Conservation (phyloP, 768 basidiomycete species). For the Aureoboletus auriporus region DNA sequence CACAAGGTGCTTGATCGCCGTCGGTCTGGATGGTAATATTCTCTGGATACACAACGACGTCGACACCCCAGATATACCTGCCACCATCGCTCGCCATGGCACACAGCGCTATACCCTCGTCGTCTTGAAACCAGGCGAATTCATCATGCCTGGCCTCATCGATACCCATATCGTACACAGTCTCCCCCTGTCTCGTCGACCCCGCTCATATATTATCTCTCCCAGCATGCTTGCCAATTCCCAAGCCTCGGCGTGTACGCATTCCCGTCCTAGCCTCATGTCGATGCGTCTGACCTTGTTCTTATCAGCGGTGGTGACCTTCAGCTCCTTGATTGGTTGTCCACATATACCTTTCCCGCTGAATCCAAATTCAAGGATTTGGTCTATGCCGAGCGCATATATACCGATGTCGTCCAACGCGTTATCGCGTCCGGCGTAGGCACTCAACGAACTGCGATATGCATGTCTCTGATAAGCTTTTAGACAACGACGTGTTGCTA, state of each 20-base stretch:
- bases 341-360: slow-evolving; percentile 81
- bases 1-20: slow-evolving; percentile 52
- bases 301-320: slow-evolving; percentile 69
- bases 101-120: slow-evolving; percentile 30
- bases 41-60: slow-evolving; percentile 71
- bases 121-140: slow-evolving; percentile 49
- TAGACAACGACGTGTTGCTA: slow-evolving; percentile 93
- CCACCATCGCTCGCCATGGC: slow-evolving; percentile 52
- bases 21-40: slow-evolving; percentile 52
- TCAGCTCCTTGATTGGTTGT: slow-evolving; percentile 87
- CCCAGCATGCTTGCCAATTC: slow-evolving; percentile 39
- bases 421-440: slow-evolving; percentile 73
- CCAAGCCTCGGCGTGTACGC: slow-evolving; percentile 37
- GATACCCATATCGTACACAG: slow-evolving; percentile 85
- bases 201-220: background rate
- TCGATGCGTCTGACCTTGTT: slow-evolving; percentile 2
- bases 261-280: background rate
- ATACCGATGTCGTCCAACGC: slow-evolving; percentile 67
- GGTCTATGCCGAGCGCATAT: slow-evolving; percentile 65
- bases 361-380: slow-evolving; percentile 73
- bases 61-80: slow-evolving; percentile 40
- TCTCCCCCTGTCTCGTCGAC: background rate
- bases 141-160: slow-evolving; percentile 83
- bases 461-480: slow-evolving; percentile 4
- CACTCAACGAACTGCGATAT: slow-evolving; percentile 9